Evolutionary conservation across 2,329 filamentous ascomycete species (phyloP), one percentile per base, ranked within the genome.

Genomic region (Shiraia sp.): DNA sequence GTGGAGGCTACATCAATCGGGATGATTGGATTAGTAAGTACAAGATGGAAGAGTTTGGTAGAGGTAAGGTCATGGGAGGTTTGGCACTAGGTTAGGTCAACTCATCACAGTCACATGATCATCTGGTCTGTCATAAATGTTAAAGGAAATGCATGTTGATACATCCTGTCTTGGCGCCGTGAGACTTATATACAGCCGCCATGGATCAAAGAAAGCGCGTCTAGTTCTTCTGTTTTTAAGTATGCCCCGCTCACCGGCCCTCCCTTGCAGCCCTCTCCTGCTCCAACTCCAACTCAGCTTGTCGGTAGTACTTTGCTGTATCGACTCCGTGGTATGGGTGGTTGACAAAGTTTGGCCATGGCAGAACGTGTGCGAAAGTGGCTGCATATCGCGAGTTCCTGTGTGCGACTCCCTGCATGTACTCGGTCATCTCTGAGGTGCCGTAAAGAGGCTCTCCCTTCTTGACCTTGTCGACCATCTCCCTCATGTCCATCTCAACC

Each of bases 291-390:
- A 86, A 79, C 79, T 99, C 93, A 6, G 93, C 93, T 71, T 95
- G 90, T 69, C 86, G 86, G 74, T 95, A 99, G 77, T 99, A 99
- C 77, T 99, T 99, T 53, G 92, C 90, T 23, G 93, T 99, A 70
- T 99, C 93, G 45, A 99, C 88, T 58, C 93, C 93, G 70, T 99
- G 93, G 81, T 68, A 66, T 16, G 53, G 64, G 74, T 99, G 93
- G 74, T 99, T 97, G 65, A 96, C 92, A 74, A 99, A 87, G 78
- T 99, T 99, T 75, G 96, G 92, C 93, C 91, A 97, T 27, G 92
- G 91, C 42, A 99, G 75, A 40, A 92, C 82, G 66, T 90, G 87
- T 54, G 88, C 75, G 72, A 92, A 93, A 23, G 93, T 78, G 28
- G 87, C 87, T 26, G 88, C 86, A 78, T 96, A 97, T 66, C 93